These are phyloP conservation scores for Metschnikowia gelsemii DNA, from an alignment of 805 yeast species.

Conservation along the genomic window DNA sequence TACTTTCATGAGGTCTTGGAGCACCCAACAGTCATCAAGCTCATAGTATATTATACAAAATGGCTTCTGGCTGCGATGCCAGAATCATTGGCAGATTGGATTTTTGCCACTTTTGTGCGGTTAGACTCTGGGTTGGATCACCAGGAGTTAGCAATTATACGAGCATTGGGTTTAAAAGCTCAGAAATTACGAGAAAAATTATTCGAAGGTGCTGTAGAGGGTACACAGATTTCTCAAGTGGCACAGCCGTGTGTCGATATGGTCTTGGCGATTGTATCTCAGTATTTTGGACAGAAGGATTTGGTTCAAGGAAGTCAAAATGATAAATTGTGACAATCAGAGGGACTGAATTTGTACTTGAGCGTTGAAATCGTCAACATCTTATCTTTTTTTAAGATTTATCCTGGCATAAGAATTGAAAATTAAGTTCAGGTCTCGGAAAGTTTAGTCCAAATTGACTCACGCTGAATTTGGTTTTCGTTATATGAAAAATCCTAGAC, in stretches of 20 bases:
- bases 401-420: no score
- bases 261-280: constrained; percentile 32
- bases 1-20: constrained; percentile 25
- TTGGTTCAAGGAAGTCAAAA: constrained; percentile 10
- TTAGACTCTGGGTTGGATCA: constrained; percentile 36
- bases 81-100: constrained; percentile 34
- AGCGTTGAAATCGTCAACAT: neutral
- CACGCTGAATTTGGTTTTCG: no score
- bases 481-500: no score
- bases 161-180: constrained; percentile 42
- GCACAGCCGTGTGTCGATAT: constrained; percentile 29
- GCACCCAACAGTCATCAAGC: constrained; percentile 34
- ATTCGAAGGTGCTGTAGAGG: constrained; percentile 11
- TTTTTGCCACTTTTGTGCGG: constrained; percentile 34
- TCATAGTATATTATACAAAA: constrained; percentile 34
- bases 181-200: constrained; percentile 23
- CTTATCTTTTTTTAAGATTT: no score
- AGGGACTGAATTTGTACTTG: neutral
- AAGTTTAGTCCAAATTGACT: no score
- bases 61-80: constrained; percentile 37
- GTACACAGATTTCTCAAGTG: constrained; percentile 10
- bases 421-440: no score
- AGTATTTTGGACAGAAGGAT: constrained; percentile 39
- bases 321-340: neutral
- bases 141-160: constrained; percentile 33